Base-by-base conservation (phyloP, 768 basidiomycete species). In the Cystobasidium ongulense region DNA sequence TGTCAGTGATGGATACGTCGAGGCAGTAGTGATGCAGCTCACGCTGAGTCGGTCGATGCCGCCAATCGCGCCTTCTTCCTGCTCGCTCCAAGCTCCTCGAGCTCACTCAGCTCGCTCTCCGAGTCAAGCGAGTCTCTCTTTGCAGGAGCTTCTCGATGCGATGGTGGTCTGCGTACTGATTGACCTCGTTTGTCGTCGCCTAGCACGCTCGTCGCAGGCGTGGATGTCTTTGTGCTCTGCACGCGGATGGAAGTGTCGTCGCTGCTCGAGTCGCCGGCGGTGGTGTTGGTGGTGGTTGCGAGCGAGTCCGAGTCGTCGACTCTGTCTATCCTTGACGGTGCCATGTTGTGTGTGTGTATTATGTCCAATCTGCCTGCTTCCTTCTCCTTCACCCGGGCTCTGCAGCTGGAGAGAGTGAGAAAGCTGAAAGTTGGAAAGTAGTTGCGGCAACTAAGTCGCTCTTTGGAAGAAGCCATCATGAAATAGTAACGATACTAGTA, bases 291-390 rank as follows among this genome's bases (percentile, higher is more conserved):
- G 29, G 11, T 29, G 57, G 29, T 59, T 29, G 57, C 25, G 17
- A 59, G 57, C 33, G 57, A 59, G 57, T 59, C 57, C 25, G 57
- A 59, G 57, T 59, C 57, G 25, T 59, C 57, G 15, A 59, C 57
- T 29, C 7, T 10, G 4, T 59, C 15, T 5, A 5, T 59, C 8
- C 53, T 8, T 27, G 8, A 27, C 23, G 46, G n/a, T 8, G 57
- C 17, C 57, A 59, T 59, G 57, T 15, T 35, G 57, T n/a, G 46
- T 50, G 46, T 50, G 46, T 50, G 46, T 21, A 59, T 11, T 2
- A 17, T 59, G 27, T 59, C 23, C 57, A 8, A 31, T n/a, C n/a
- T 11, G 57, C 57, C 11, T 27, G 46, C 46, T 50, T 50, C 46
- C 46, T 50, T 50, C 46, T n/a, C 15, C 46, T n/a, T 21, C 8